Base-by-base conservation (phyloP, 345 rosid genomes). In the Gossypium thurberi region DNA sequence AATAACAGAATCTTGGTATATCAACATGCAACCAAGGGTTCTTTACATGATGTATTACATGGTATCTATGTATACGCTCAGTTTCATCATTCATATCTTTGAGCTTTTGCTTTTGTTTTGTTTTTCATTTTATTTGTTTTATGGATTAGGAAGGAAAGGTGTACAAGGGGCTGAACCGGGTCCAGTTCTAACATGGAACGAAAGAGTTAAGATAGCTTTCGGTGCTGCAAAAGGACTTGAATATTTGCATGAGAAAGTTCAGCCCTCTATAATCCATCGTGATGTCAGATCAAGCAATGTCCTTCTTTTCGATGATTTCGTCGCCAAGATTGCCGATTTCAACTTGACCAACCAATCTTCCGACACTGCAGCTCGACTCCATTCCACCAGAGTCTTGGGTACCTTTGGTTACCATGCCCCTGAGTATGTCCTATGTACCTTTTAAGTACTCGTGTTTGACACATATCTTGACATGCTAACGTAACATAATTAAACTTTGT, bases 371-470 rank as follows among this genome's bases (percentile, higher is more conserved):
- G 97, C 97, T 18, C 88, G 98, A 47, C 85, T 96, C 79, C 99
- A 96, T 74, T 93, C 98, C 0, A 96, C 99, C 33, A 86, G 99
- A 75, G 98, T 96, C 72, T 78, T 93, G 81, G 99, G 99, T 73
- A 96, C 98, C 21, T 96, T 96, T 44, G 99, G 99, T 10, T 96
- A 96, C 83, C 99, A 96, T 79, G 99, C 99, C 70, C 99, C 99
- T 6, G 99, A 96, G 99, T 92, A 84, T 64, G 84, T 76, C 18
- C 4, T 55, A 33, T 33, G 40, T 5, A 5, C 40, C 40, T 5
- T 33, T 33, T 5, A 33, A 33, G 40, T 9, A 47, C 12, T 11
- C 13, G 51, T 47, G 51, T 47, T 47, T 12, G 51, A 0, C 51
- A 47, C 0, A 9, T 47, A 47, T 47, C 15, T 47, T 47, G 58